A percentile compares a stretch with the other conserved stretches of the same genome.
phyloP scores from a whole-genome alignment of 345 rosid genomes.

The Mercurialis annua region DNA sequence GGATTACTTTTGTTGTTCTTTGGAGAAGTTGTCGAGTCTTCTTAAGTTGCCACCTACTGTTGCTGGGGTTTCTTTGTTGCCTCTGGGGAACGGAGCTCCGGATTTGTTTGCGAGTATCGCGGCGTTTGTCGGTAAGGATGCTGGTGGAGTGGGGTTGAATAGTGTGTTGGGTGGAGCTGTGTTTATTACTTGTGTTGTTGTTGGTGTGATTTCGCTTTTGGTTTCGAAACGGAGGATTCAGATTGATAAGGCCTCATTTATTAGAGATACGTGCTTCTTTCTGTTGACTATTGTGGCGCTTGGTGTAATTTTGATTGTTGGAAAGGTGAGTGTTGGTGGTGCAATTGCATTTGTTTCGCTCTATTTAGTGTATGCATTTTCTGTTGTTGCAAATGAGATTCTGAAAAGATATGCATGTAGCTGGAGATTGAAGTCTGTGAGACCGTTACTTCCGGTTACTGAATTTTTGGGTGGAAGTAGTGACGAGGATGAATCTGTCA shows the following conservation, averaged over 20 bases:
- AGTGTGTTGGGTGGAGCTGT: constrained; percentile 92
- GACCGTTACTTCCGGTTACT: constrained; percentile 34
- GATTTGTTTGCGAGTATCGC: constrained; percentile 95
- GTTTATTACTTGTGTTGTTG: constrained; percentile 84
- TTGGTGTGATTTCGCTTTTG: constrained; percentile 65
- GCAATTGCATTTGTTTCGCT: constrained; percentile 72
- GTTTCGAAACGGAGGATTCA: constrained; percentile 59
- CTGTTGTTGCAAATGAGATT: constrained; percentile 78
- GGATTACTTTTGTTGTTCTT: constrained; percentile 81
- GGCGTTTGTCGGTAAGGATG: constrained; percentile 69
- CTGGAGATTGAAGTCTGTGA: constrained; percentile 33
- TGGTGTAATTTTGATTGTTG: constrained; percentile 56
- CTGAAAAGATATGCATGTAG: constrained; percentile 56
- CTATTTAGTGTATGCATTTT: constrained; percentile 63
- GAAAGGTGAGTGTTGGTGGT: constrained; percentile 55
- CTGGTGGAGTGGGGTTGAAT: constrained; percentile 81
- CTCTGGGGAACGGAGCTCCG: constrained; percentile 93
- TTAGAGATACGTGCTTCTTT: constrained; percentile 81
- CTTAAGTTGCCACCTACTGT: constrained; percentile 73
- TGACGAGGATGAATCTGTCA: constrained; percentile 15
- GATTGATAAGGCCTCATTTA: constrained; percentile 74
- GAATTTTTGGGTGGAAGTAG: constrained; percentile 10
- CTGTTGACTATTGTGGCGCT: constrained; percentile 46
- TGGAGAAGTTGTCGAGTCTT: constrained; percentile 78
- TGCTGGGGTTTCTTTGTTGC: constrained; percentile 88